phyloP scores from a whole-genome alignment of 2,329 filamentous ascomycete genomes.

The Talaromyces sp. region DNA sequence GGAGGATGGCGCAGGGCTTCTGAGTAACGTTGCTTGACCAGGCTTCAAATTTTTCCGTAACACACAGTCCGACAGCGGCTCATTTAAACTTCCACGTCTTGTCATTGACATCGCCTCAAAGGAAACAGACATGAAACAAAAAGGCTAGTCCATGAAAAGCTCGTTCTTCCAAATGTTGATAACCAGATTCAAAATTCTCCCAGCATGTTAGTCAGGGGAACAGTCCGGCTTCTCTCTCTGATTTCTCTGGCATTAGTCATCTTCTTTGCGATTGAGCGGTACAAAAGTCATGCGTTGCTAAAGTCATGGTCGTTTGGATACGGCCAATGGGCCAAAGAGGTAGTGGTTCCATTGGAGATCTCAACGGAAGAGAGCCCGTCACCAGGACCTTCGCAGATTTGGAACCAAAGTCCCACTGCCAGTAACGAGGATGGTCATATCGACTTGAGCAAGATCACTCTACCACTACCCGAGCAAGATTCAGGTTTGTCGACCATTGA shows the following conservation, averaged over 20 bases:
- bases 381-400: not conserved
- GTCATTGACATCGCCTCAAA: too few species aligned
- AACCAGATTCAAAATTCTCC: slow-evolving; percentile 15
- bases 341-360: not conserved
- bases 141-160: too few species aligned
- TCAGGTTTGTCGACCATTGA: not conserved
- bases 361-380: not conserved
- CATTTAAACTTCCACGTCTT: too few species aligned
- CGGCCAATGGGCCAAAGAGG: not conserved
- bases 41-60: not conserved
- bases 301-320: not conserved
- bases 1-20: not conserved
- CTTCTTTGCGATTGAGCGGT: not conserved
- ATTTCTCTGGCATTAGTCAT: not conserved
- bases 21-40: not conserved
- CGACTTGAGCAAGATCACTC: not conserved
- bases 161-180: not conserved
- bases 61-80: not conserved
- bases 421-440: not conserved
- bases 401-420: not conserved
- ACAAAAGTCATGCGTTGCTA: not conserved
- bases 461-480: not conserved
- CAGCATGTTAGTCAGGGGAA: slow-evolving; percentile 15
- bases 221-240: not conserved
- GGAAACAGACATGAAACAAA: too few species aligned